phyloP scores from a whole-genome alignment of 148 eudicot genomes.

The Simmondsia chinensis region DNA sequence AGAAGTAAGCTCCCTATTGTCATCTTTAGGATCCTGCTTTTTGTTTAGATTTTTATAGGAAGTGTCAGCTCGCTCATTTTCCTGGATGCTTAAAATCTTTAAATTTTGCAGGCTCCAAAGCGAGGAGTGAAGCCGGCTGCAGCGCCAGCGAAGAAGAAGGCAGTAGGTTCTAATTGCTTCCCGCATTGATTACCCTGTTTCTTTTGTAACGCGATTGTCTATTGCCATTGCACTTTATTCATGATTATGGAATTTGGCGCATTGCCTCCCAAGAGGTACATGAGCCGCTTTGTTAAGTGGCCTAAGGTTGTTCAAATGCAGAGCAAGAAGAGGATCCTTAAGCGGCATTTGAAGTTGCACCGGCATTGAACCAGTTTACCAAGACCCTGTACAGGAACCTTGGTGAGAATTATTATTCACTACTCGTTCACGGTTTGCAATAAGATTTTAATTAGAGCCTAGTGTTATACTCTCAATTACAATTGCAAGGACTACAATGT shows the following conservation, averaged over 20 bases:
- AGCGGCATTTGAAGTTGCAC: slow-evolving; percentile 54
- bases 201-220: no score
- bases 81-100: no score
- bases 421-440: no score
- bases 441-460: no score
- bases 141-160: slow-evolving; percentile 33
- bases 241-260: slow-evolving; percentile 20
- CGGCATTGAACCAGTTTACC: slow-evolving; percentile 52
- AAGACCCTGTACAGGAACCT: slow-evolving; percentile 51
- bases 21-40: neutral
- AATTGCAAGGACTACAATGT: no score
- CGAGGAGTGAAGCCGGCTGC: slow-evolving; percentile 28
- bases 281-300: slow-evolving; percentile 47
- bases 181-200: neutral
- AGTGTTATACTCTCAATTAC: no score
- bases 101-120: slow-evolving; percentile 42
- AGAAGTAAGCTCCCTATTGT: no score
- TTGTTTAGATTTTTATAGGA: neutral
- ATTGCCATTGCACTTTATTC: neutral
- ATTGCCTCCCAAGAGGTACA: slow-evolving; percentile 50
- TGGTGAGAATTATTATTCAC: slow-evolving; percentile 19
- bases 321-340: slow-evolving; percentile 57
- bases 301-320: slow-evolving; percentile 49
- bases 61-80: no score
- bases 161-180: slow-evolving; percentile 6